These are phyloP conservation scores for Leccinum arenicola DNA, from an alignment of 768 basidiomycete species.

Conservation along the genomic window DNA sequence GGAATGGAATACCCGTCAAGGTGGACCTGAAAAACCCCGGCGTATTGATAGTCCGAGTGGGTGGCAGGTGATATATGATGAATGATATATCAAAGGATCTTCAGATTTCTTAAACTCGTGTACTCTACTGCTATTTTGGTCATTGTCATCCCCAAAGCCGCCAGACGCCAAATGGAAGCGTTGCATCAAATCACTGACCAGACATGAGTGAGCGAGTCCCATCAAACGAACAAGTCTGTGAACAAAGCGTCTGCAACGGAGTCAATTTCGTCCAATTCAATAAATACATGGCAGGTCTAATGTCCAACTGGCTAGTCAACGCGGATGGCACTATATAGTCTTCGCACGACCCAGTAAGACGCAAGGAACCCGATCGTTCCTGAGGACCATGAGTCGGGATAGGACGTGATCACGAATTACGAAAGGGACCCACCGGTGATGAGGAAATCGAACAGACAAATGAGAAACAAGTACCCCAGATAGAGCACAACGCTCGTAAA, in stretches of 20 bases:
- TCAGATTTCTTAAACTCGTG: neutral
- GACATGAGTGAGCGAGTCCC: neutral
- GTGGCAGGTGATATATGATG: neutral
- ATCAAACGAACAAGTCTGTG: neutral
- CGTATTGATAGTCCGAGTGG: slow-evolving; percentile 68
- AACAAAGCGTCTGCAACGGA: neutral
- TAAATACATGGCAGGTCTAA: slow-evolving; percentile 10
- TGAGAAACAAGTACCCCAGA: slow-evolving; percentile 84
- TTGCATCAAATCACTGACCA: neutral
- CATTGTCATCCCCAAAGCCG: neutral
- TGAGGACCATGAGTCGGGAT: slow-evolving; percentile 25
- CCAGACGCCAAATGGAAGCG: neutral
- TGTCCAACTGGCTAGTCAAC: slow-evolving; percentile 47
- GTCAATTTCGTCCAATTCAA: slow-evolving; percentile 3
- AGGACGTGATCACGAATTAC: neutral
- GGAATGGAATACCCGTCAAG: slow-evolving; percentile 61
- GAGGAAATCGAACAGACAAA: slow-evolving; percentile 83
- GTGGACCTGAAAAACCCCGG: slow-evolving; percentile 81
- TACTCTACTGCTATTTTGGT: neutral
- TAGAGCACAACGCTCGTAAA: slow-evolving; percentile 80
- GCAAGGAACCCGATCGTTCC: slow-evolving; percentile 92
- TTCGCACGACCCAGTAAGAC: slow-evolving; percentile 86
- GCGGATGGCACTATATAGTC: slow-evolving; percentile 78
- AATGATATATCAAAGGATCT: neutral
- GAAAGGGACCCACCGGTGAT: slow-evolving; percentile 59